Evolutionary conservation across 2,329 filamentous ascomycete genomes (phyloP).

Genomic region (Thelonectria discophora): DNA sequence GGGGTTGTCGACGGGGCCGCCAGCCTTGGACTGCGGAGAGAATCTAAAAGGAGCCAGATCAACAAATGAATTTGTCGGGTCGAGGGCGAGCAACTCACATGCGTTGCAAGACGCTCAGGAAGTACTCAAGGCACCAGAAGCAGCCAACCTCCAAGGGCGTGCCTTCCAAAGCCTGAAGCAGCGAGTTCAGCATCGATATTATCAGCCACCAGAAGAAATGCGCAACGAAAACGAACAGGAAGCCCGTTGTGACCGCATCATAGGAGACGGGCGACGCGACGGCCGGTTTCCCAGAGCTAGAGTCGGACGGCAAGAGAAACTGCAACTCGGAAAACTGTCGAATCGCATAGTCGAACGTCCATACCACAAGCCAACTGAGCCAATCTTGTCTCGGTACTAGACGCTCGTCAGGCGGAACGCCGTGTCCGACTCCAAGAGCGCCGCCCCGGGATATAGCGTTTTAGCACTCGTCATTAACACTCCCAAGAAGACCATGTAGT

Average conservation of each 20-base stretch:
- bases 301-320: neutral
- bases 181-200: too few species aligned
- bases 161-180: too few species aligned
- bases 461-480: neutral
- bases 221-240: neutral
- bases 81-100: neutral
- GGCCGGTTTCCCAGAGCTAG: neutral
- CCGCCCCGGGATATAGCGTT: neutral
- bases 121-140: neutral
- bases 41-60: neutral
- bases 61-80: neutral
- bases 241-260: neutral
- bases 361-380: neutral
- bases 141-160: neutral
- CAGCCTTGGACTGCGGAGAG: neutral
- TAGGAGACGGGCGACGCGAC: too few species aligned
- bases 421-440: neutral
- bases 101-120: neutral
- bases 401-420: slow-evolving; percentile 1
- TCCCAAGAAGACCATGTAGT: neutral
- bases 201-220: neutral
- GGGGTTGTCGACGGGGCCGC: neutral
- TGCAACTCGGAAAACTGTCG: neutral
- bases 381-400: neutral
- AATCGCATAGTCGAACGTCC: neutral